Base-by-base conservation (phyloP, 768 basidiomycete genomes). In the Phylloporus rhodoxanthus region DNA sequence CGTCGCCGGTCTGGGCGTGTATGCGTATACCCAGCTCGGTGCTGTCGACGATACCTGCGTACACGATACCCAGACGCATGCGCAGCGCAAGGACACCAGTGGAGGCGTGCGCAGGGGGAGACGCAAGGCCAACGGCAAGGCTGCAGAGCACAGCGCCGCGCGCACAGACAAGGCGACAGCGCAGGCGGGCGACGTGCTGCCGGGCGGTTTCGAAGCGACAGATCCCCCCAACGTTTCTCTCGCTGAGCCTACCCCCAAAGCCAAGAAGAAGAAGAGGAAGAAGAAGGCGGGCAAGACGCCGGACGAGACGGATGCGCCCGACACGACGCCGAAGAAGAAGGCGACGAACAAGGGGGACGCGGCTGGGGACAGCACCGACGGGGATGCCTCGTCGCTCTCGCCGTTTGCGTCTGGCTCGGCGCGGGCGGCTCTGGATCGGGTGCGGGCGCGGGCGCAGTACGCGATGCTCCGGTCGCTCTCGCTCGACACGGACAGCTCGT, bases 401-500 rank as follows among this genome's bases (percentile, higher is more conserved):
- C 48, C 48, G n/a, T 45, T 48, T 14, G 26, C 29, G 8, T 30
- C 45, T n/a, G 26, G 28, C 15, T 40, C 38, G 9, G n/a, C 15
- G 13, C 23, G 39, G 19, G 25, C 23, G 15, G 14, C n/a, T n/a
- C n/a, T n/a, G n/a, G 29, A 29, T 9, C 33, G 13, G 23, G 44
- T 11, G 26, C 26, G 26, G 2, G 26, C 8, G 8, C 28, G 4
- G 10, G 37, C 28, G 20, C 39, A 37, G 19, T 55, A 53, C 26
- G 57, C 54, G 37, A 48, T 47, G 13, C 20, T 40, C 5, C 38
- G 39, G 2, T 10, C 26, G 26, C 53, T 57, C 17, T 61, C 63
- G 14, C 48, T 66, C 15, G 79, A 79, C 51, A 79, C 76, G 2
- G 82, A 85, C 54, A 72, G 75, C 29, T 81, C 81, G 5, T 87